A percentile compares a stretch with the other conserved stretches of the same genome.
phyloP scores from a whole-genome alignment of 2,329 filamentous ascomycete genomes.

The Colletotrichum lupini region DNA sequence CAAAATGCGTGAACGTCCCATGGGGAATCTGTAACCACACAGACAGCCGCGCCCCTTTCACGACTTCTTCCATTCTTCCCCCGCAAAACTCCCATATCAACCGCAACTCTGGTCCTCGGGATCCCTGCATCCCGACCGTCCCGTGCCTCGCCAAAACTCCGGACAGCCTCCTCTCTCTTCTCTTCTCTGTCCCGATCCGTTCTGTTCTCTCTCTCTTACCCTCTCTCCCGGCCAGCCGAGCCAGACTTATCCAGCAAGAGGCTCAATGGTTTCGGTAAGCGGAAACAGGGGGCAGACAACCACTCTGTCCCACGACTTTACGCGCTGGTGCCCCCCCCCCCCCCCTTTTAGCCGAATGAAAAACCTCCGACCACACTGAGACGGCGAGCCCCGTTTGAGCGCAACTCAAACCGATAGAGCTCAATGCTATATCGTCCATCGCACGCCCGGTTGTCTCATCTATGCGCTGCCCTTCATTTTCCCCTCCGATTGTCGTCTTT shows the following conservation, averaged over 20 bases:
- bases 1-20: neutral
- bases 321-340: too few relatives aligned
- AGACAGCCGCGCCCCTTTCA: neutral
- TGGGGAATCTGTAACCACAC: neutral
- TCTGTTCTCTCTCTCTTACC: neutral
- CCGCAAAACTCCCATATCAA: neutral
- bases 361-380: conserved; percentile 35
- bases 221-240: neutral
- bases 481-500: neutral
- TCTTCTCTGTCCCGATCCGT: neutral
- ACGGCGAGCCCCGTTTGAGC: conserved; percentile 34
- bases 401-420: conserved; percentile 33
- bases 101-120: neutral
- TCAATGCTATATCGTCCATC: conserved; percentile 33
- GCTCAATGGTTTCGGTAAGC: neutral
- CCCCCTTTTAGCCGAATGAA: neutral
- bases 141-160: neutral
- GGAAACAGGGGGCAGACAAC: too few relatives aligned
- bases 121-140: conserved; percentile 2
- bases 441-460: neutral
- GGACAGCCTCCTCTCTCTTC: neutral
- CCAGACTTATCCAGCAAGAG: neutral
- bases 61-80: neutral
- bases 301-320: too few relatives aligned
- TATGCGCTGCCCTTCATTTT: neutral